phyloP scores from a whole-genome alignment of 2,329 filamentous ascomycete genomes.

The Venturia effusa region DNA sequence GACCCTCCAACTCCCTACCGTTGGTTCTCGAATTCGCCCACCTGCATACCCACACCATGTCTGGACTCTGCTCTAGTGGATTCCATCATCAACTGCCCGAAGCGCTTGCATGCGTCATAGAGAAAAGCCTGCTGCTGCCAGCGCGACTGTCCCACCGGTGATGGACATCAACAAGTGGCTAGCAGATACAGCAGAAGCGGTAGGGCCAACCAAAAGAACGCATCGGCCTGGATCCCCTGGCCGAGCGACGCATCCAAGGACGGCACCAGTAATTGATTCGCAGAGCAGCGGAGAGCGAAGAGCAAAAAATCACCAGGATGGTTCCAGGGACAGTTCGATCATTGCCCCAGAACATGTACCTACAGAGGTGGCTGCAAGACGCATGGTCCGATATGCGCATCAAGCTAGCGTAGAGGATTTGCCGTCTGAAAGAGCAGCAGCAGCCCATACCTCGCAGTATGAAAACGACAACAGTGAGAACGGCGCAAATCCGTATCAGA shows the following conservation, averaged over 20 bases:
- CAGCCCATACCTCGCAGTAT: neutral
- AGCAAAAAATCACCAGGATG: neutral
- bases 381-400: neutral
- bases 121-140: neutral
- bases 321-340: conserved; percentile 2
- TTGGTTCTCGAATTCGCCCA: neutral
- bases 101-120: neutral
- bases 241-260: neutral
- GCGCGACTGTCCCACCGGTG: neutral
- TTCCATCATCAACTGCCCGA: neutral
- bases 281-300: neutral
- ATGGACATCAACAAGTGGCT: conserved; percentile 39
- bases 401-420: neutral
- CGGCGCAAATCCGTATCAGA: conserved; percentile 23
- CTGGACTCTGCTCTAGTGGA: neutral
- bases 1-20: neutral
- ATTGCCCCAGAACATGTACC: conserved; percentile 5
- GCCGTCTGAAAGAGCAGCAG: neutral
- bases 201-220: conserved; percentile 17
- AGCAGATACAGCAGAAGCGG: conserved; percentile 27
- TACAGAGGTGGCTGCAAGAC: neutral
- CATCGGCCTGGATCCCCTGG: neutral
- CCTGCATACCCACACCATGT: too few relatives aligned
- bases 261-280: neutral
- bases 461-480: neutral